A percentile compares a stretch with the other conserved stretches of the same genome.
phyloP scores from a whole-genome alignment of 1,139 yeast genomes.

The Keqinozyma sinolaborantium region DNA sequence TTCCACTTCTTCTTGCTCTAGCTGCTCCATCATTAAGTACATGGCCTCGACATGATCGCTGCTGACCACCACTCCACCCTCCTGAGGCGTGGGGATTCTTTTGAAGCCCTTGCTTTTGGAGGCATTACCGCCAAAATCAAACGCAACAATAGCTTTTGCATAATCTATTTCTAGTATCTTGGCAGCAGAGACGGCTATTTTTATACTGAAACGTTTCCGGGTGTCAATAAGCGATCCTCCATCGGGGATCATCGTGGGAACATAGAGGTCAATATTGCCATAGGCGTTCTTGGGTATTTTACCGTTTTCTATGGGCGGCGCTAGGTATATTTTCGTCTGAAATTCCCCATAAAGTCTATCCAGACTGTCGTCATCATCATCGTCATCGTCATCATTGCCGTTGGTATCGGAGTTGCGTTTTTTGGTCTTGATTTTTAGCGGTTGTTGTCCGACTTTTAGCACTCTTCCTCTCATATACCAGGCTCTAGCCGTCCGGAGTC shows the following conservation, averaged over 20 bases:
- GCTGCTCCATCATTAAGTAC: conserved; percentile 48
- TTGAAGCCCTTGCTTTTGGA: conserved; percentile 18
- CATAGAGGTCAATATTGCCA: conserved; percentile 81
- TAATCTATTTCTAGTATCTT: conserved; percentile 65
- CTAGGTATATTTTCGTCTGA: conserved; percentile 69
- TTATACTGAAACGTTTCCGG: conserved; percentile 27
- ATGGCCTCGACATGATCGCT: conserved; percentile 65
- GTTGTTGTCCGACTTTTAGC: conserved; percentile 65
- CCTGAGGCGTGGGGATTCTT: conserved; percentile 57
- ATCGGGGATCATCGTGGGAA: conserved; percentile 75
- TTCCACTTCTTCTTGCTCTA: conserved; percentile 55
- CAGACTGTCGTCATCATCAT: conserved; percentile 37
- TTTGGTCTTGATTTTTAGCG: conserved; percentile 43
- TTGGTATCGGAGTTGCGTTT: conserved; percentile 19
- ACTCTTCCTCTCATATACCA: conserved; percentile 87
- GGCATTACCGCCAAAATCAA: conserved; percentile 54
- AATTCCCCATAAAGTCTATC: conserved; percentile 65
- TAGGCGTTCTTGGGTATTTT: conserved; percentile 68
- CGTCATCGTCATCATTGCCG: conserved; percentile 45
- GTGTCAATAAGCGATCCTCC: conserved; percentile 62
- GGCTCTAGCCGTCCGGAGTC: conserved; percentile 68
- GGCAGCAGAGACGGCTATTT: conserved; percentile 67
- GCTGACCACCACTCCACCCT: conserved; percentile 77
- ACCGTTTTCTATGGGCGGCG: conserved; percentile 66
- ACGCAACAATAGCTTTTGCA: conserved; percentile 85